Base-by-base conservation (phyloP, 768 basidiomycete genomes). In the Dentipellis fragilis region DNA sequence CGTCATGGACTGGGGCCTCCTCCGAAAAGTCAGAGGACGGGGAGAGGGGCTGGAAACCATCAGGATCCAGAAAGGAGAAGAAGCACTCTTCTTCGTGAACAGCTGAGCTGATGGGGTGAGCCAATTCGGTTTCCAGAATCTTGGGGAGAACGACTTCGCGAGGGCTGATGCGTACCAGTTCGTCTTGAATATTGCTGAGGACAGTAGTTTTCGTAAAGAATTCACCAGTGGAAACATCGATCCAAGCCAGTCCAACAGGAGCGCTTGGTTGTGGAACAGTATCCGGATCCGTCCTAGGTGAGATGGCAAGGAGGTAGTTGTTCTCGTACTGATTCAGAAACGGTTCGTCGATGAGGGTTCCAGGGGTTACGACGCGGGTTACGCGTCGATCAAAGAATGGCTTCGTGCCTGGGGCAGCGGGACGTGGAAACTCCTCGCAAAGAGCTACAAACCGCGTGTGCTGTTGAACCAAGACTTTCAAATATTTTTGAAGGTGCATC, bases 151-250 rank as follows among this genome's bases (percentile, higher is more conserved):
- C 84, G 47, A 96, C 79, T 69, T 97, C 93, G 51, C 80, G 80
- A 5, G 94, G 94, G 35, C 71, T 72, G 46, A 96, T 86, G 19
- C 92, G 81, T 8, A 83, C 83, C 22, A 98, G 72, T 58, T 95
- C 88, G 63, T 96, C 92, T 54, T 81, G 80, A 34, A 98, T 69
- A 40, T 66, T 72, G 21, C 80, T 80, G 14, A 75, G 49, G 2
- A 73, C 68, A 10, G 80, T 75, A 6, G 69, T 66, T 60, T 89
- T 89, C 10, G 88, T 85, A 68, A 88, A 93, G 68, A 95, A 91
- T 65, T 95, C 93, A 57, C 92, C 91, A 0, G 93, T 96, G 12
- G 94, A 93, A 16, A 96, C 81, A 65, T 98, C 94, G 22, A 90
- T 92, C 86, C 93, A 97, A 6, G 93, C 93, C 40, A 98, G 72